These are phyloP conservation scores for Ormosia semicastrata DNA, from an alignment of 306 rosid genomes.

Conservation along the genomic window DNA sequence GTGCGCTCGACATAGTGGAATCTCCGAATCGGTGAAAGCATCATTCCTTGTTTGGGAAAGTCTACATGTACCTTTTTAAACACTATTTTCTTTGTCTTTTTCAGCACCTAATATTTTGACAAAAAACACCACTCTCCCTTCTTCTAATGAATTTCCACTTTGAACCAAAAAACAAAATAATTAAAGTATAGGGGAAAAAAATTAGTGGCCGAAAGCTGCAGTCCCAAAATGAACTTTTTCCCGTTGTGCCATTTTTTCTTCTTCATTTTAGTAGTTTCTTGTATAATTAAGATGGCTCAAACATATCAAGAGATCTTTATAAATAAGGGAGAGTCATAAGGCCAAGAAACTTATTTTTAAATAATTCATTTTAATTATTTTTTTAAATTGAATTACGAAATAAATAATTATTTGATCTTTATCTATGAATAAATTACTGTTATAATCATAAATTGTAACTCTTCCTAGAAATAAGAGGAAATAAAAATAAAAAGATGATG, in stretches of 20 bases:
- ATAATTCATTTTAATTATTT: not conserved
- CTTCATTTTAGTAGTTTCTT: not conserved
- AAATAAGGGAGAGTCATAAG: not conserved
- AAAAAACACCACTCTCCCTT: not conserved
- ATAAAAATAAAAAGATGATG: too few species aligned
- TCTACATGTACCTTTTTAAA: not conserved
- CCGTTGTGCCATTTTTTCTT: not conserved
- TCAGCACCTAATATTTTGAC: slow-evolving; percentile 33
- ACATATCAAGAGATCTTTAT: not conserved
- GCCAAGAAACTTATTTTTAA: not conserved
- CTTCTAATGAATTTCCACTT: not conserved
- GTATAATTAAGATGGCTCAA: not conserved
- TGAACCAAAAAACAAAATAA: not conserved
- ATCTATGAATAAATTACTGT: not conserved
- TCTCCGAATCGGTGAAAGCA: slow-evolving; percentile 24
- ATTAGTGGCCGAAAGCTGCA: not conserved
- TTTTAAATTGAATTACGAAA: not conserved
- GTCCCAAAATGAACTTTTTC: not conserved
- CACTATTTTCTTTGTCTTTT: slow-evolving; percentile 25
- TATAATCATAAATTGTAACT: too few species aligned
- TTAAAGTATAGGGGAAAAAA: not conserved
- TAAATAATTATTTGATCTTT: not conserved
- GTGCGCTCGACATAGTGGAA: slow-evolving; percentile 26
- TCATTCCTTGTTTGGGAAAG: slow-evolving; percentile 33
- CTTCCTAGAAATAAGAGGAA: too few species aligned